Conservation (phyloP, 257 asterid species). For the Solanum pimpinellifolium region DNA sequence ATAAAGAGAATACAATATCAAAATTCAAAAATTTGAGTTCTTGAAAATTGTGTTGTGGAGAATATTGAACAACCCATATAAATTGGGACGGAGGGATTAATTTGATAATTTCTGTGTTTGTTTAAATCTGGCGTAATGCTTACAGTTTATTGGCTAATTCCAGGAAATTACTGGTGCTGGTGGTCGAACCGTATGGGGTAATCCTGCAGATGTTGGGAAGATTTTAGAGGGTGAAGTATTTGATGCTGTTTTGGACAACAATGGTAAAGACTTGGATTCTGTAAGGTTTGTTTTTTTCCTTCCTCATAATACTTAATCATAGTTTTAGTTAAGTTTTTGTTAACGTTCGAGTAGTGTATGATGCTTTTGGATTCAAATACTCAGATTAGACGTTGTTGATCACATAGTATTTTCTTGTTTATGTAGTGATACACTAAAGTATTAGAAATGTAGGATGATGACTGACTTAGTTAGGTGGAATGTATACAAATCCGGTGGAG, state of each 20-base stretch:
- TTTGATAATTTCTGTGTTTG: neutral
- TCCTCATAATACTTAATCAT: neutral
- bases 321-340: neutral
- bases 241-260: constrained; percentile 88
- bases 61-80: neutral
- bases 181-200: constrained; percentile 89
- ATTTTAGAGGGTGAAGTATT: constrained; percentile 66
- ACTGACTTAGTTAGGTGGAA: neutral
- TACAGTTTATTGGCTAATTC: neutral
- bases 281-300: constrained; percentile 40
- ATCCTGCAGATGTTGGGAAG: constrained; percentile 59
- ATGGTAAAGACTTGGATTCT: constrained; percentile 87
- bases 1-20: neutral
- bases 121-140: neutral
- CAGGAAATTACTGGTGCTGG: constrained; percentile 86
- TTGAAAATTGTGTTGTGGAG: neutral
- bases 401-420: neutral
- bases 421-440: neutral
- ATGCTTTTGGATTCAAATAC: neutral
- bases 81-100: neutral
- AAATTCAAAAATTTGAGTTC: neutral
- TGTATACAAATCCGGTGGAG: neutral
- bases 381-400: neutral
- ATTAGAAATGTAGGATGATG: neutral
- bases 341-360: neutral